Conservation (phyloP, 495 filamentous ascomycete species). For the Daldinia bambusicola region DNA sequence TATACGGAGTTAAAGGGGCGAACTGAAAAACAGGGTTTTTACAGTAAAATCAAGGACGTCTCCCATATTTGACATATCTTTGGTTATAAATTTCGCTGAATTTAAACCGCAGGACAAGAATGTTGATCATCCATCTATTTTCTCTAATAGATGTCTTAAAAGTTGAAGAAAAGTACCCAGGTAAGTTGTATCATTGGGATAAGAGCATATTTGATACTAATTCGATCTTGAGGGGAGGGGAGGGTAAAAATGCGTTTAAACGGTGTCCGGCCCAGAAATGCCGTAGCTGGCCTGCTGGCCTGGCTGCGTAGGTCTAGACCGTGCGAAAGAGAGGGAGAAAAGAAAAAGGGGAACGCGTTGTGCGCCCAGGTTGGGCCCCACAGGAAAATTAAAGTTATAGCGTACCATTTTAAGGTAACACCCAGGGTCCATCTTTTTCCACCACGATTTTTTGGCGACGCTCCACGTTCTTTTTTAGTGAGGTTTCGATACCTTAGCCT, state of each 20-base stretch:
- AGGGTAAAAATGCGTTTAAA: conserved; percentile 16
- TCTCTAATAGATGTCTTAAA: background rate
- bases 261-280: conserved; percentile 20
- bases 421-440: conserved; percentile 21
- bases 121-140: background rate
- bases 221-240: background rate
- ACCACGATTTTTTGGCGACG: background rate
- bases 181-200: background rate
- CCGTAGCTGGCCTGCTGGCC: too few relatives aligned
- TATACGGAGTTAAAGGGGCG: background rate
- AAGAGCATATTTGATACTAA: conserved; percentile 1
- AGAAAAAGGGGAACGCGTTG: conserved; percentile 15
- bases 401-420: conserved; percentile 35
- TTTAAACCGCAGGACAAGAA: background rate
- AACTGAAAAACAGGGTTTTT: background rate
- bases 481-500: conserved; percentile 3
- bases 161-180: too few relatives aligned
- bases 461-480: background rate
- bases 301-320: background rate
- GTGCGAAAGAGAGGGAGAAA: too few relatives aligned
- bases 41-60: background rate
- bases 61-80: background rate
- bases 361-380: conserved; percentile 16
- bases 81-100: background rate
- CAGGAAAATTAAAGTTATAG: conserved; percentile 41